Conservation (phyloP, 2,329 filamentous ascomycete species). For the Ambrosiella cleistominuta region DNA sequence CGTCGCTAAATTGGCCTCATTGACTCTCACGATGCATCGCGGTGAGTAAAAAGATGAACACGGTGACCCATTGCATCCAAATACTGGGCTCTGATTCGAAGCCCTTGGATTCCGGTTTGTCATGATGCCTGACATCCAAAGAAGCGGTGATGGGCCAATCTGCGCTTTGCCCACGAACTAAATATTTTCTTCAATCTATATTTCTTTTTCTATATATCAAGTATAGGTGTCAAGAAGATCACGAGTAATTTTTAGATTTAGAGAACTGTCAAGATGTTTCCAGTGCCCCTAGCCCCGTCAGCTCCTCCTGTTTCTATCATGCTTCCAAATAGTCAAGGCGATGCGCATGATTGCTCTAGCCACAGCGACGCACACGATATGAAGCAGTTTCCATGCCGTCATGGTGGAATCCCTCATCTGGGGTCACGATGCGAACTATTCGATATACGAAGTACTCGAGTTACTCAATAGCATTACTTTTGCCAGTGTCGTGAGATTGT, state of each 20-base stretch:
- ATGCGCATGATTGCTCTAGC: no score
- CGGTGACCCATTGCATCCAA: neutral
- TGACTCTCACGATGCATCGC: neutral
- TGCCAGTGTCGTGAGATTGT: no score
- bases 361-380: neutral
- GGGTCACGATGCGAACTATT: neutral
- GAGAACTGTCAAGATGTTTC: neutral
- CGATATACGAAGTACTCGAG: neutral
- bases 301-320: no score
- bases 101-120: neutral
- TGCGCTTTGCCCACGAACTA: neutral
- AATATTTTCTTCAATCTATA: no score
- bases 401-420: neutral
- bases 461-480: no score
- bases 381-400: neutral
- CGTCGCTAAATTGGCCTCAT: neutral
- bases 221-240: no score
- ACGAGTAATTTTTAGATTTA: no score
- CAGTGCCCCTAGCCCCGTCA: neutral
- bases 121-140: neutral
- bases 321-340: no score
- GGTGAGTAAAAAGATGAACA: neutral
- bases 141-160: neutral
- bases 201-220: no score
- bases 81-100: neutral